Evolutionary conservation across 1,284 basidiomycete species (phyloP).

Genomic region (Tylopilus sp.): DNA sequence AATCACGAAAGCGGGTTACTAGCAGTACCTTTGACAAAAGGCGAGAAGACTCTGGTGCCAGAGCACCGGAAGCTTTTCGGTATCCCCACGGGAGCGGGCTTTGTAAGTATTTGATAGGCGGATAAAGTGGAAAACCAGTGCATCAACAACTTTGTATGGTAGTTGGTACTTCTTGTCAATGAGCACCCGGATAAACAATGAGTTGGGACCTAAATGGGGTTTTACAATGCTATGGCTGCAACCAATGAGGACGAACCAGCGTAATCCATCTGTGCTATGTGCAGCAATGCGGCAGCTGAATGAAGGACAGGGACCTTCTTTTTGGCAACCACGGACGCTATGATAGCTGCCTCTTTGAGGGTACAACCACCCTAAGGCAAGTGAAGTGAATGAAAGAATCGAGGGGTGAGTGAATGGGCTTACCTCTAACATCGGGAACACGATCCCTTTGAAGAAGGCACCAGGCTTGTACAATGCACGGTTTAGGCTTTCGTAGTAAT

Average conservation of each 20-base stretch:
- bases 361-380: conserved; percentile 57
- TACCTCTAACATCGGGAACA: conserved; percentile 94
- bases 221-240: not conserved
- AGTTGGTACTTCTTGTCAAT: conserved; percentile 98
- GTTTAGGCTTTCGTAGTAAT: conserved; percentile 91
- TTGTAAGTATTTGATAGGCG: conserved; percentile 89
- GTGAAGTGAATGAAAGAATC: conserved; percentile 1
- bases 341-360: conserved; percentile 91
- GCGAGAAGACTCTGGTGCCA: conserved; percentile 98
- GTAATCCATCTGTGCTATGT: conserved; percentile 96
- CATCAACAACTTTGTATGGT: conserved; percentile 97
- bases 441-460: conserved; percentile 97
- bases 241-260: conserved; percentile 47
- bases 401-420: conserved; percentile 26
- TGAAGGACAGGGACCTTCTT: conserved; percentile 94
- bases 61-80: conserved; percentile 83
- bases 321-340: conserved; percentile 88
- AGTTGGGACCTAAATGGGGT: conserved; percentile 70
- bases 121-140: conserved; percentile 97
- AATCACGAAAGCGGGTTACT: conserved; percentile 2
- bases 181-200: conserved; percentile 93
- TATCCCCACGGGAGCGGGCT: conserved; percentile 56
- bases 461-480: conserved; percentile 94
- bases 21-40: conserved; percentile 82
- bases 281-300: conserved; percentile 90